These are phyloP conservation scores for Cryptosporidium parvum DNA, from an alignment of 169 alveolate species.

Conservation along the genomic window DNA sequence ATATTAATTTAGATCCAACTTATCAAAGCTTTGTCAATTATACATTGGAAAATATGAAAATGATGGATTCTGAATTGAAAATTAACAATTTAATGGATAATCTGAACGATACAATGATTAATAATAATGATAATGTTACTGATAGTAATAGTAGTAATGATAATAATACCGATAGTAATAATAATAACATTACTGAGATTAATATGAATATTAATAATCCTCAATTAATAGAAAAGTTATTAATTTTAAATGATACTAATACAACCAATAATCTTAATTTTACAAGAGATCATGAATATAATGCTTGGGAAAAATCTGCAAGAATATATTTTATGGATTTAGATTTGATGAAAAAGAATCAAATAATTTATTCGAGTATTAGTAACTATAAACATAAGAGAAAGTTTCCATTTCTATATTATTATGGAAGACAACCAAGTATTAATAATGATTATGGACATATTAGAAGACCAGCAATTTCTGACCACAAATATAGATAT, in stretches of 20 bases:
- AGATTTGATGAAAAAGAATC: conserved; percentile 61
- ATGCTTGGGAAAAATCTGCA: conserved; percentile 53
- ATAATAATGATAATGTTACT: background rate
- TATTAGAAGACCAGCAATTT: conserved; percentile 67
- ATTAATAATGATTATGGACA: conserved; percentile 38
- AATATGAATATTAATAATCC: background rate
- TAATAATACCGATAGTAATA: no score
- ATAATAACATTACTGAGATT: background rate
- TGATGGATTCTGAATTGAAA: background rate
- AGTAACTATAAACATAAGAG: conserved; percentile 10
- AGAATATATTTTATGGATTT: conserved; percentile 36
- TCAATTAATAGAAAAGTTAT: background rate
- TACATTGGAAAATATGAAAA: conserved; percentile 7
- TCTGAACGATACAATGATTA: background rate
- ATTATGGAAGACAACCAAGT: conserved; percentile 32
- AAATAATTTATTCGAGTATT: conserved; percentile 63
- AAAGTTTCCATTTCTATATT: conserved; percentile 49
- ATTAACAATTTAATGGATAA: background rate
- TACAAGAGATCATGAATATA: conserved; percentile 13
- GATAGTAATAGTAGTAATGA: background rate
- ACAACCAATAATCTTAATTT: background rate
- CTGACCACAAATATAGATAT: conserved; percentile 57
- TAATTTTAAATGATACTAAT: background rate
- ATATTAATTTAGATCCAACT: conserved; percentile 48
- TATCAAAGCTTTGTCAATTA: conserved; percentile 41